A percentile compares a stretch with the other conserved stretches of the same genome.
phyloP scores from a whole-genome alignment of 2,329 filamentous ascomycete species.

The Arthroderma sp. region DNA sequence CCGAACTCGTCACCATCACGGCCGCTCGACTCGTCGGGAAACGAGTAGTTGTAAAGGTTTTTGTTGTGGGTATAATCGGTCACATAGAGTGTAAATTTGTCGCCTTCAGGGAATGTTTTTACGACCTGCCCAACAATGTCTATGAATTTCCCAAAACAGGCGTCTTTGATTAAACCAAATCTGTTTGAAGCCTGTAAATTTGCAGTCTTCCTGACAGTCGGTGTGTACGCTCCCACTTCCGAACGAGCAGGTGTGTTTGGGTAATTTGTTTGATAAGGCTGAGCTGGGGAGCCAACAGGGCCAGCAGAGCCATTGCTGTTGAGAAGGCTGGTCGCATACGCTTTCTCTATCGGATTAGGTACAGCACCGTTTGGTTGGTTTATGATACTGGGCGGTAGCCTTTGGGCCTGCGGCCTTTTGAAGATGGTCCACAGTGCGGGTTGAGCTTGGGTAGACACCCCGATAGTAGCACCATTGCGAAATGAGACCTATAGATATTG shows the following conservation, averaged over 20 bases:
- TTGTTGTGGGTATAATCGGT: slow-evolving; percentile 71
- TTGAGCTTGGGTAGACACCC: neutral
- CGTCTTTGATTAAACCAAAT: slow-evolving; percentile 52
- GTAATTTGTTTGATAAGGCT: no score
- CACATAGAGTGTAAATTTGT: slow-evolving; percentile 53
- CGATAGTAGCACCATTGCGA: neutral
- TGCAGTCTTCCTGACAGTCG: slow-evolving; percentile 8
- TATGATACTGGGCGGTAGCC: slow-evolving; percentile 11
- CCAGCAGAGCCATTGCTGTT: neutral
- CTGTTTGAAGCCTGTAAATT: slow-evolving; percentile 27
- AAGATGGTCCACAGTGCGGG: slow-evolving; percentile 2
- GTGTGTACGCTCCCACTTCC: neutral
- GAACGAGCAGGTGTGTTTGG: no score
- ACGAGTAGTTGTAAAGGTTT: slow-evolving; percentile 44
- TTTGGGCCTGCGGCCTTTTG: neutral
- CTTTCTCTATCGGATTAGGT: slow-evolving; percentile 18
- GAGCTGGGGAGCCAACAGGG: no score
- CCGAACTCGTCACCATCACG: slow-evolving; percentile 43
- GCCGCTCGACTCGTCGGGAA: slow-evolving; percentile 21
- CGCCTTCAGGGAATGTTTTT: slow-evolving; percentile 36
- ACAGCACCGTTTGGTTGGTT: slow-evolving; percentile 18
- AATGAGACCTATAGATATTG: neutral
- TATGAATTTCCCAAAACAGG: slow-evolving; percentile 44
- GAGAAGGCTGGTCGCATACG: slow-evolving; percentile 18
- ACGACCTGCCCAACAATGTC: slow-evolving; percentile 63